phyloP scores from a whole-genome alignment of 2,329 filamentous ascomycete species.

The Aspergillus pseudoglaucus region DNA sequence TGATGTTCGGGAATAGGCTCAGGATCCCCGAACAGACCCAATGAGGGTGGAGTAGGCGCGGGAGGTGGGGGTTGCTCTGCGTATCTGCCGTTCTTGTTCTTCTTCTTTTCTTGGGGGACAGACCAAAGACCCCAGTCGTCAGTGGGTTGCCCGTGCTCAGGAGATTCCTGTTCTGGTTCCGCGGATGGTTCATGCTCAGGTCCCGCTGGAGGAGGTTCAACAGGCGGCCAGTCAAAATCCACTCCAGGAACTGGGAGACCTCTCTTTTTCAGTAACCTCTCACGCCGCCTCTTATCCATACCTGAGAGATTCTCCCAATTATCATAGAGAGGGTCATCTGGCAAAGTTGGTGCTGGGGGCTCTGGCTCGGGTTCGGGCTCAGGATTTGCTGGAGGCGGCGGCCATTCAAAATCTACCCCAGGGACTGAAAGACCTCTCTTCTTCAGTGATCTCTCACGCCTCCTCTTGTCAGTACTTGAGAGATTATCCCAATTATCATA shows the following conservation, averaged over 20 bases:
- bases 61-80: conserved; percentile 41
- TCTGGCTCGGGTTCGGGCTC: conserved; percentile 25
- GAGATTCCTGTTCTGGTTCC: conserved; percentile 19
- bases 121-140: conserved; percentile 31
- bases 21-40: conserved; percentile 38
- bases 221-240: no score
- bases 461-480: conserved; percentile 41
- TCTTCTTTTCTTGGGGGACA: conserved; percentile 42
- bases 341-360: conserved; percentile 18
- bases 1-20: conserved; percentile 22
- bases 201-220: not conserved
- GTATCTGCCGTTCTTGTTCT: conserved; percentile 42
- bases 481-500: conserved; percentile 29
- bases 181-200: conserved; percentile 2
- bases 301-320: conserved; percentile 28
- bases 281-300: conserved; percentile 42
- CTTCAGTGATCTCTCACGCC: conserved; percentile 29
- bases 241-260: conserved; percentile 18
- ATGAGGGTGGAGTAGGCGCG: conserved; percentile 42
- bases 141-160: conserved; percentile 22
- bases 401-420: conserved; percentile 21
- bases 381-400: conserved; percentile 15
- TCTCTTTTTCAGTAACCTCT: conserved; percentile 21
- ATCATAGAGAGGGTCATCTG: conserved; percentile 32
- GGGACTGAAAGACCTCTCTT: conserved; percentile 25